Evolutionary conservation across 2,329 filamentous ascomycete genomes (phyloP), one percentile per base, ranked within the genome.

Genomic region (Cryphonectria naterciae): DNA sequence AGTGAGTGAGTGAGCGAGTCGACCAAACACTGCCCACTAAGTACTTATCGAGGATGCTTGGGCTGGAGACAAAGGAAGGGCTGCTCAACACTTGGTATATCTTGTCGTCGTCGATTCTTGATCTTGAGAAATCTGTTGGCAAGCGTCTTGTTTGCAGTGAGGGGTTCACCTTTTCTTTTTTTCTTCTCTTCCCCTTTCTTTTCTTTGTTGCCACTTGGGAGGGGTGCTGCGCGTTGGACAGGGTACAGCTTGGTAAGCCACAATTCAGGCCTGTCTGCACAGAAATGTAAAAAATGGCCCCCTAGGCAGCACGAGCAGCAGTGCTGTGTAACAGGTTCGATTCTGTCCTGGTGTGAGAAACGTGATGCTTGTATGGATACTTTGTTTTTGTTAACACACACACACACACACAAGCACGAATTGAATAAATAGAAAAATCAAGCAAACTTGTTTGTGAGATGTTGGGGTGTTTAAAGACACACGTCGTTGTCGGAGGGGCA

Each of bases 241-340:
- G 68, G 72, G 72, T 70, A 65, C 66, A 49, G 72, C 72, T 70
- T 52, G 64, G 70, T 72, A 62, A 49, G 62, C 63, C 56, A 61
- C 56, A 70, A 37, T 63, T 64, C 39, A 39, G 39, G 56, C 17
- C 68, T 64, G 60, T 70, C 66, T 66, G 64, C 65, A 65, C 54
- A 67, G 60, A 52, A 70, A 63, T 25, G 39, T 64, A 58, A n/a
- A 49, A 60, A 67, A 25, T 37, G 52, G 68, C 52, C 54, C 64
- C 49, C 35, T 46, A 63, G 41, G 32, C 35, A 61, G 68, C 61
- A 61, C 65, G 46, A 32, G 28, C 22, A 37, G n/a, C n/a, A 2
- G 22, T 49, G 69, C 56, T 39, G 25, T 61, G 58, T 6, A 46
- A n/a, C 13, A 32, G 39, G n/a, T 3, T 32, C 35, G 19, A n/a